Evolutionary conservation across 768 basidiomycete species (phyloP).

Genomic region (Calocera cornea): DNA sequence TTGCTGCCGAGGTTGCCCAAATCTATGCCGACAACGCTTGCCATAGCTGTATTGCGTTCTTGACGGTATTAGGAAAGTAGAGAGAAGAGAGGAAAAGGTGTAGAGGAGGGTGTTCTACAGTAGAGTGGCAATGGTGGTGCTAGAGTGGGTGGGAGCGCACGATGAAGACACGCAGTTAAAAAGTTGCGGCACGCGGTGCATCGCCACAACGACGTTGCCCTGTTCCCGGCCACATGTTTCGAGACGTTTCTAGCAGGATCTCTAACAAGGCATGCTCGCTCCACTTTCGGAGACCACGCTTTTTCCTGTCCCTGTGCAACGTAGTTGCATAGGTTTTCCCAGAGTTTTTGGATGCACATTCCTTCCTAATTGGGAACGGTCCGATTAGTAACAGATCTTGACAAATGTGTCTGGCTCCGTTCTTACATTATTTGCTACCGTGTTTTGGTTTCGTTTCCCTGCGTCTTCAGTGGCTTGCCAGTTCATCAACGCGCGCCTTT

Average conservation of each 20-base stretch:
- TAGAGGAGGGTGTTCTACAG: constrained; percentile 4
- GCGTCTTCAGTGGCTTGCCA: no score
- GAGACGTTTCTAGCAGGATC: neutral
- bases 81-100: constrained; percentile 4
- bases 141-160: neutral
- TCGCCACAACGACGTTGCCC: neutral
- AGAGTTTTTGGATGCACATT: no score
- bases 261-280: neutral
- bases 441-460: no score
- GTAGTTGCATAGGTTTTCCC: neutral
- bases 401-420: no score
- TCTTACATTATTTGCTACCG: no score
- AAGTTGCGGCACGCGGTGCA: neutral
- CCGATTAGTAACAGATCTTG: no score
- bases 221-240: neutral
- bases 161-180: neutral
- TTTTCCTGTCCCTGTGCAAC: neutral
- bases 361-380: no score
- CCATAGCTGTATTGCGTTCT: constrained; percentile 34
- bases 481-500: no score
- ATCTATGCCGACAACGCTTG: constrained; percentile 84
- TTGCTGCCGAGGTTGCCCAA: constrained; percentile 83
- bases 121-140: neutral
- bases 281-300: neutral
- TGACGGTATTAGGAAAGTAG: constrained; percentile 1